Evolutionary conservation across 176 grass and related monocot genomes (phyloP).

Genomic region (Raddia guianensis): DNA sequence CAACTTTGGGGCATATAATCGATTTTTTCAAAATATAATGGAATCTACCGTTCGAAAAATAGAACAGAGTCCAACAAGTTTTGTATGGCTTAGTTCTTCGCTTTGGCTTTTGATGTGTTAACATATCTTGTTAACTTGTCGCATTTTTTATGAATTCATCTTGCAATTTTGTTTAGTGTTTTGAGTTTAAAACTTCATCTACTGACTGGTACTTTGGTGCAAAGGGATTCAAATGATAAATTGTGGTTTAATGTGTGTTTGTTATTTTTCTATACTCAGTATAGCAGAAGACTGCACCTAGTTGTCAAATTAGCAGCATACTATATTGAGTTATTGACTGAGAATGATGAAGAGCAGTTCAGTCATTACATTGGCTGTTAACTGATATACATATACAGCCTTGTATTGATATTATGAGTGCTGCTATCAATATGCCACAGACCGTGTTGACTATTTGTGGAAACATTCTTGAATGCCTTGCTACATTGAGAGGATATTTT

Average conservation of each 20-base stretch:
- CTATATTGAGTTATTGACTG: slow-evolving; percentile 28
- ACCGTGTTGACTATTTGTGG: slow-evolving; percentile 21
- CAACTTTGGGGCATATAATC: too few species aligned
- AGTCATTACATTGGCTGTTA: slow-evolving; percentile 18
- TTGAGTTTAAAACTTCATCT: slow-evolving; percentile 5
- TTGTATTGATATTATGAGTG: not conserved
- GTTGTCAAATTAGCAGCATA: not conserved
- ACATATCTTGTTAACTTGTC: slow-evolving; percentile 17
- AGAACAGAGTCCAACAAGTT: not conserved
- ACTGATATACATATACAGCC: not conserved
- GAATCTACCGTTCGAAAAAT: not conserved
- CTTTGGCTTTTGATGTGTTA: not conserved
- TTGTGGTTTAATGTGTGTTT: slow-evolving; percentile 9
- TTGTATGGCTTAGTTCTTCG: not conserved
- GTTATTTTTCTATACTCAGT: not conserved
- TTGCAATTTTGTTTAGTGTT: slow-evolving; percentile 2
- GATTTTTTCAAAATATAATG: not conserved
- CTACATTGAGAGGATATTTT: not conserved
- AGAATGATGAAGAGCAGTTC: slow-evolving; percentile 14
- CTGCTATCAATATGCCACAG: slow-evolving; percentile 7
- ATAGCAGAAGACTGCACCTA: slow-evolving; percentile 1
- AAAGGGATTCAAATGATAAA: slow-evolving; percentile 30
- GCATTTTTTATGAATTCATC: slow-evolving; percentile 2
- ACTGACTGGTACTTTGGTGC: not conserved
- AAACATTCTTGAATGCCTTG: slow-evolving; percentile 21